A percentile compares a stretch with the other conserved stretches of the same genome.
phyloP scores from a whole-genome alignment of 2,329 filamentous ascomycete genomes.

The Hypoxylon sp. region DNA sequence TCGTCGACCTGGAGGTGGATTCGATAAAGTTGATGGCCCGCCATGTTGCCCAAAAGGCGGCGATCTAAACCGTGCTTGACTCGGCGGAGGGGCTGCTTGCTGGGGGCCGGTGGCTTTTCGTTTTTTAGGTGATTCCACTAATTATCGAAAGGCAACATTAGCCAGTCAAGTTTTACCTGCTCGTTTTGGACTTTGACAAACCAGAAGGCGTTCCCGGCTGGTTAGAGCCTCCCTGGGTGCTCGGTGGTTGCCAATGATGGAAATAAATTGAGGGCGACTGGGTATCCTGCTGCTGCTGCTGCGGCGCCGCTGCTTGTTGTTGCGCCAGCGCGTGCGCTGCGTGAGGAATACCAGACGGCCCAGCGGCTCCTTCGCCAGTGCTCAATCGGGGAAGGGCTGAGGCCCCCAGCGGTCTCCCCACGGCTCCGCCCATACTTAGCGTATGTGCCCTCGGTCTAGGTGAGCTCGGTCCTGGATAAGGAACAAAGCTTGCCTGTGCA shows the following conservation, averaged over 20 bases:
- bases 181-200: conserved; percentile 70
- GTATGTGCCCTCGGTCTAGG: conserved; percentile 66
- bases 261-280: conserved; percentile 86
- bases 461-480: conserved; percentile 60
- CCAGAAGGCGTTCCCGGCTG: conserved; percentile 81
- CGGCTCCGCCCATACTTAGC: conserved; percentile 55
- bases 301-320: conserved; percentile 64
- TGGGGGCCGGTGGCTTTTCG: conserved; percentile 77
- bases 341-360: conserved; percentile 55
- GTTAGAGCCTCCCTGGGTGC: conserved; percentile 70
- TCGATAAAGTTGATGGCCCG: conserved; percentile 62
- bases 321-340: conserved; percentile 63
- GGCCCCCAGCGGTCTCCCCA: conserved; percentile 55
- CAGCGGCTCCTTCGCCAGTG: conserved; percentile 58
- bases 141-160: conserved; percentile 65
- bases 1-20: conserved; percentile 66
- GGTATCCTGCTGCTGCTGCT: conserved; percentile 73
- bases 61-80: conserved; percentile 61
- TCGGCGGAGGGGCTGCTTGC: conserved; percentile 61
- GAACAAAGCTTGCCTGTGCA: conserved; percentile 56
- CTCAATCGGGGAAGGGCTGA: conserved; percentile 60
- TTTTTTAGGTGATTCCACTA: conserved; percentile 84
- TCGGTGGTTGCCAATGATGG: conserved; percentile 91
- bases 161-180: conserved; percentile 57
- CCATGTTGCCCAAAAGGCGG: conserved; percentile 67